A percentile compares a stretch with the other conserved stretches of the same genome.
Evolutionary conservation across 2,329 filamentous ascomycete species (phyloP).

Genomic region (Cladorrhinum sp.): DNA sequence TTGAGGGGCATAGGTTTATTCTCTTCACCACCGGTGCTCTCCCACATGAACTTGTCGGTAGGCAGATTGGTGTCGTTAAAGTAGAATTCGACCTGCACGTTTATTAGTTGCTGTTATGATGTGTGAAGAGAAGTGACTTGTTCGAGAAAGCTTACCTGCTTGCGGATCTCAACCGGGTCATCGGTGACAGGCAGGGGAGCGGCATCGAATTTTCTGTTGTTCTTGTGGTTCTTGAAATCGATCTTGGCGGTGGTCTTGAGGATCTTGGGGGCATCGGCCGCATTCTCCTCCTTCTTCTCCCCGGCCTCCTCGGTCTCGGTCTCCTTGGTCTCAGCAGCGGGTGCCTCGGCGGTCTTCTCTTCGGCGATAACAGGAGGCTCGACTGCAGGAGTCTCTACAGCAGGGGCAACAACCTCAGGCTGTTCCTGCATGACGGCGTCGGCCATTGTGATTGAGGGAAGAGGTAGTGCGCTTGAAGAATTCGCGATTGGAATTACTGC

Average conservation of each 20-base stretch:
- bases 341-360: slow-evolving; percentile 30
- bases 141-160: slow-evolving; percentile 57
- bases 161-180: slow-evolving; percentile 77
- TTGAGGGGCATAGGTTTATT: slow-evolving; percentile 80
- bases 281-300: slow-evolving; percentile 24
- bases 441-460: slow-evolving; percentile 24
- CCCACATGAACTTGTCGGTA: slow-evolving; percentile 83
- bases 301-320: slow-evolving; percentile 24
- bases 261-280: slow-evolving; percentile 26
- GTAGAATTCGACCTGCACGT: slow-evolving; percentile 84
- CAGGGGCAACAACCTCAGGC: slow-evolving; percentile 24
- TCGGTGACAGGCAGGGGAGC: slow-evolving; percentile 65
- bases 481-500: slow-evolving; percentile 16
- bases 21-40: slow-evolving; percentile 69
- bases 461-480: slow-evolving; percentile 30
- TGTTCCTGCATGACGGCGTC: slow-evolving; percentile 27
- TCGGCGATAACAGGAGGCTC: slow-evolving; percentile 25
- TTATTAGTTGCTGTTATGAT: slow-evolving; percentile 14
- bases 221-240: slow-evolving; percentile 40
- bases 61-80: slow-evolving; percentile 89
- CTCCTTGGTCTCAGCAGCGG: slow-evolving; percentile 24
- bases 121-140: neutral
- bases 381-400: slow-evolving; percentile 5
- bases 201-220: slow-evolving; percentile 70
- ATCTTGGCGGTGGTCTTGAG: slow-evolving; percentile 45